Evolutionary conservation across 129 eudicot species (phyloP).

Genomic region (Apium graveolens): DNA sequence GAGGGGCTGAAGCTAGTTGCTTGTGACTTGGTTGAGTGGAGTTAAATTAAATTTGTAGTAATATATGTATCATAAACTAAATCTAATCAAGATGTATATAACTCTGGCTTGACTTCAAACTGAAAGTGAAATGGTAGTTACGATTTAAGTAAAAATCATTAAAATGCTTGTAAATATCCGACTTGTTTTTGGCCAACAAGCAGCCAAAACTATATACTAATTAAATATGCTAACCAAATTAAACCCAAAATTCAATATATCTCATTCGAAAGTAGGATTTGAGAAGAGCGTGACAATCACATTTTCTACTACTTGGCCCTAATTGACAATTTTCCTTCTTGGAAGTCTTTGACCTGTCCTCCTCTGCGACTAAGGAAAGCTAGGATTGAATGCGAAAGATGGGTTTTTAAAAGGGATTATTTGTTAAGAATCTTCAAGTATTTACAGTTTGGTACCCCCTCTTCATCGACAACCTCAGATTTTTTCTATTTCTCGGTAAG

Average conservation of each 20-base stretch:
- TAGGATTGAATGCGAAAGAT: too few species aligned
- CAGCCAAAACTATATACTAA: background rate
- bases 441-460: background rate
- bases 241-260: background rate
- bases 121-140: background rate
- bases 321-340: background rate
- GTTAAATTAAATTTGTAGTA: background rate
- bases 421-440: background rate
- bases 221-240: background rate
- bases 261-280: background rate
- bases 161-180: background rate
- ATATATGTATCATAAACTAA: background rate
- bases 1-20: background rate
- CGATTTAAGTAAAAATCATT: background rate
- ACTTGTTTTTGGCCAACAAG: background rate
- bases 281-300: background rate
- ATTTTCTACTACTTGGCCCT: background rate
- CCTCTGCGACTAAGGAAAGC: too few species aligned
- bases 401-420: background rate
- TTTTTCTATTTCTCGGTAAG: background rate
- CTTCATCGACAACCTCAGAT: background rate
- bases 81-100: background rate
- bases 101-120: background rate
- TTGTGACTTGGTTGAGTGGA: background rate
- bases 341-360: too few species aligned